phyloP scores from a whole-genome alignment of 2,329 filamentous ascomycete species.

The Cladosporium sp. region DNA sequence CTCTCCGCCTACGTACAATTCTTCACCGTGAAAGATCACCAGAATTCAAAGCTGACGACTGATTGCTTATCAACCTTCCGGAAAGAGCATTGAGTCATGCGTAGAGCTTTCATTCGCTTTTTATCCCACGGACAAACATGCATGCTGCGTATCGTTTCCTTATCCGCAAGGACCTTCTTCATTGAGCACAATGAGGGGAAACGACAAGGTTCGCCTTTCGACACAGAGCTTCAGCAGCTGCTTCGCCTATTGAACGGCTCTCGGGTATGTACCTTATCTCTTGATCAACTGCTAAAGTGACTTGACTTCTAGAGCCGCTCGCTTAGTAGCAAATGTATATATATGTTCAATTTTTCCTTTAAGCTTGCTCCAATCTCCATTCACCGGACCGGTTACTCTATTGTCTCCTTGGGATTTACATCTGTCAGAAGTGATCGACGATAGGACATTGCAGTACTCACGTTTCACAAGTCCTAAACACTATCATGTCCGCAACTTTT shows the following conservation, averaged over 20 bases:
- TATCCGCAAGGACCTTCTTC: constrained; percentile 4
- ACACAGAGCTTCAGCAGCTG: background rate
- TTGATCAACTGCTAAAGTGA: background rate
- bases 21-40: background rate
- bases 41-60: background rate
- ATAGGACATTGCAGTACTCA: background rate
- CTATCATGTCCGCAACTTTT: constrained; percentile 17
- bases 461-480: background rate
- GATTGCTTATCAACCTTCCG: background rate
- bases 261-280: background rate
- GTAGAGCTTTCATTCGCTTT: background rate
- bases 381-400: background rate
- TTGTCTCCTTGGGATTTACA: background rate
- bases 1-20: background rate
- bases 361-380: background rate
- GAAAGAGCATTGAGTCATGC: background rate
- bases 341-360: background rate
- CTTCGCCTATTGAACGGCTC: background rate
- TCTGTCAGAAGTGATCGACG: background rate
- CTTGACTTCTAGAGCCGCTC: background rate
- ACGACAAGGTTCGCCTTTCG: background rate
- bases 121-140: background rate
- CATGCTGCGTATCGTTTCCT: background rate
- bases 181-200: constrained; percentile 4
- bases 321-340: background rate